A percentile compares a stretch with the other conserved stretches of the same genome.
Conservation (phyloP, 2,329 filamentous ascomycete species). For the Paraphoma chrysanthemicola region DNA sequence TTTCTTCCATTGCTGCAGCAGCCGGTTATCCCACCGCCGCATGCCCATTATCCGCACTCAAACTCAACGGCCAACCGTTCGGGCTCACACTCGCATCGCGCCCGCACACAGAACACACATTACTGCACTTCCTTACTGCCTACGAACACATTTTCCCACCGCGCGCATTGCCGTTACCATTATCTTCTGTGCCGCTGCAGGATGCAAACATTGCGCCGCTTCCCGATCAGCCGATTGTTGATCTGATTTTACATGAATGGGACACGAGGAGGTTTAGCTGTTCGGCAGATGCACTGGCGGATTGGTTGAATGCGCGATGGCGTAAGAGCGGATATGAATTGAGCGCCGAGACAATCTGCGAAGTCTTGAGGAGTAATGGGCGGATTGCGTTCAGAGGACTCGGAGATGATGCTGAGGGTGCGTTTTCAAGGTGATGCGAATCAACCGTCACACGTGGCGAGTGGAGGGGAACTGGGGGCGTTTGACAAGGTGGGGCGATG, state of each 20-base stretch:
- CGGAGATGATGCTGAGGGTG: slow-evolving; percentile 42
- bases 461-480: too few relatives aligned
- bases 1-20: slow-evolving; percentile 44
- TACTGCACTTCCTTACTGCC: slow-evolving; percentile 46
- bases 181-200: slow-evolving; percentile 36
- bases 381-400: slow-evolving; percentile 44
- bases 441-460: neutral
- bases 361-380: slow-evolving; percentile 43
- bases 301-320: slow-evolving; percentile 45
- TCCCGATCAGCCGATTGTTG: slow-evolving; percentile 42
- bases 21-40: slow-evolving; percentile 46
- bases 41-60: slow-evolving; percentile 42
- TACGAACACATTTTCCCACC: slow-evolving; percentile 46
- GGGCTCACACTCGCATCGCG: slow-evolving; percentile 41
- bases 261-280: slow-evolving; percentile 41
- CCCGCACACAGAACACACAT: slow-evolving; percentile 38
- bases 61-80: slow-evolving; percentile 46
- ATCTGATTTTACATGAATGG: slow-evolving; percentile 44
- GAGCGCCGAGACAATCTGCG: slow-evolving; percentile 44
- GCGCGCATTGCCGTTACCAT: slow-evolving; percentile 38
- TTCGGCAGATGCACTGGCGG: slow-evolving; percentile 40
- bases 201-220: slow-evolving; percentile 32
- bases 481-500: neutral
- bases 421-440: slow-evolving; percentile 30
- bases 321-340: slow-evolving; percentile 44